Evolutionary conservation across 2,329 filamentous ascomycete species (phyloP).

Genomic region (Fusarium tricinctum): DNA sequence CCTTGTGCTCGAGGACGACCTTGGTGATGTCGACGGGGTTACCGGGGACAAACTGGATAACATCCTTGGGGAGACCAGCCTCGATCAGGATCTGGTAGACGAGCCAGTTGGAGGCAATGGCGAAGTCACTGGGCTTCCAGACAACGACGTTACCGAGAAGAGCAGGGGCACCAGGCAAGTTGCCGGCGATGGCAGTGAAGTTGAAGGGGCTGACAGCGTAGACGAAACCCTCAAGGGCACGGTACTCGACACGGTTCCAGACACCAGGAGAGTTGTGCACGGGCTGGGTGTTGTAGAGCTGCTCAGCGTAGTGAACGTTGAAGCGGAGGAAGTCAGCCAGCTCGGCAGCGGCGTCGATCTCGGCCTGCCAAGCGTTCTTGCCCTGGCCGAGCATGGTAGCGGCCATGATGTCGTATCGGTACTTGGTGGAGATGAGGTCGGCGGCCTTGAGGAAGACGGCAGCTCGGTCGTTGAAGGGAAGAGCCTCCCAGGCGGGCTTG

Average conservation of each 20-base stretch:
- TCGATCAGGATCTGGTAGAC: constrained; percentile 92
- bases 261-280: constrained; percentile 84
- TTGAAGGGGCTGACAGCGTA: constrained; percentile 97
- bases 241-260: constrained; percentile 93
- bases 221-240: constrained; percentile 93
- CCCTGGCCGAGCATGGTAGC: constrained; percentile 96
- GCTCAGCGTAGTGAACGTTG: constrained; percentile 93
- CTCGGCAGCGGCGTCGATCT: constrained; percentile 96
- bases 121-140: constrained; percentile 95
- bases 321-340: constrained; percentile 93
- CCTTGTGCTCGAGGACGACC: constrained; percentile 78
- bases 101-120: constrained; percentile 91
- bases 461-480: constrained; percentile 91
- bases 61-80: constrained; percentile 88
- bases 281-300: constrained; percentile 90
- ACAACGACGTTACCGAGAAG: constrained; percentile 94
- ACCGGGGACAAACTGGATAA: constrained; percentile 94
- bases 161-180: constrained; percentile 85
- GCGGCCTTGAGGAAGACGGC: constrained; percentile 97
- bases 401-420: constrained; percentile 96
- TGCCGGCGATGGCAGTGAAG: constrained; percentile 94
- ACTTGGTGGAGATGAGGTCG: constrained; percentile 90
- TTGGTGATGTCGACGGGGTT: constrained; percentile 88
- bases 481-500: constrained; percentile 85
- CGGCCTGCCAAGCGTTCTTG: constrained; percentile 99